Evolutionary conservation across 2,329 filamentous ascomycete genomes (phyloP).

Genomic region (Stenocarpella maydis): DNA sequence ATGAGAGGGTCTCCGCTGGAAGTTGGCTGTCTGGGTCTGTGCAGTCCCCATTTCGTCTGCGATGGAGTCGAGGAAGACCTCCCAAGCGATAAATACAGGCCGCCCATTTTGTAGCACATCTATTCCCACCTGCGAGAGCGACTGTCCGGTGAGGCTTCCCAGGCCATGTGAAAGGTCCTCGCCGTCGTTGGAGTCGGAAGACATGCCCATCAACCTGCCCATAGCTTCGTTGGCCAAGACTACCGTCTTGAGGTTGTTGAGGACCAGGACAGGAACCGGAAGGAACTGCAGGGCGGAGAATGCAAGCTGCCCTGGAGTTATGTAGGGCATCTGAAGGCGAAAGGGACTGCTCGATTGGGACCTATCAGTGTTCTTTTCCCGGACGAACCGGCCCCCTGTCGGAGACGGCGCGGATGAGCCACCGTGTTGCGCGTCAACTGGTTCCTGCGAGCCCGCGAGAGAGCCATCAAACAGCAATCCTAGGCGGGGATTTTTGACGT

Average conservation of each 20-base stretch:
- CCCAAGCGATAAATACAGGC: conserved; percentile 67
- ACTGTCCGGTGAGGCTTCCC: conserved; percentile 70
- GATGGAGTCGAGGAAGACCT: conserved; percentile 64
- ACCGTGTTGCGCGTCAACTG: neutral
- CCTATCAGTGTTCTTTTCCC: conserved; percentile 30
- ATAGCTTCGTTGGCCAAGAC: conserved; percentile 80
- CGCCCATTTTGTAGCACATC: conserved; percentile 75
- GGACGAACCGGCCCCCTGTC: conserved; percentile 34
- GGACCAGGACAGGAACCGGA: conserved; percentile 74
- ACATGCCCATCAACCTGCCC: conserved; percentile 71
- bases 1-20: conserved; percentile 34
- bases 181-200: conserved; percentile 49
- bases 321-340: conserved; percentile 52
- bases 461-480: neutral
- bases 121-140: conserved; percentile 74
- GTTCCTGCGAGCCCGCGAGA: neutral
- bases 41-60: conserved; percentile 50
- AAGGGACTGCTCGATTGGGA: conserved; percentile 44
- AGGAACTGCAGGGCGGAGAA: conserved; percentile 77
- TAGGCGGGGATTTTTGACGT: neutral
- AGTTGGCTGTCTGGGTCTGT: neutral
- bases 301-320: conserved; percentile 63
- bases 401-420: conserved; percentile 5
- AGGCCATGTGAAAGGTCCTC: conserved; percentile 55
- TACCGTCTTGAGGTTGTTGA: conserved; percentile 74